phyloP scores from a whole-genome alignment of 2,329 filamentous ascomycete genomes.

The Trichoderma sp. region DNA sequence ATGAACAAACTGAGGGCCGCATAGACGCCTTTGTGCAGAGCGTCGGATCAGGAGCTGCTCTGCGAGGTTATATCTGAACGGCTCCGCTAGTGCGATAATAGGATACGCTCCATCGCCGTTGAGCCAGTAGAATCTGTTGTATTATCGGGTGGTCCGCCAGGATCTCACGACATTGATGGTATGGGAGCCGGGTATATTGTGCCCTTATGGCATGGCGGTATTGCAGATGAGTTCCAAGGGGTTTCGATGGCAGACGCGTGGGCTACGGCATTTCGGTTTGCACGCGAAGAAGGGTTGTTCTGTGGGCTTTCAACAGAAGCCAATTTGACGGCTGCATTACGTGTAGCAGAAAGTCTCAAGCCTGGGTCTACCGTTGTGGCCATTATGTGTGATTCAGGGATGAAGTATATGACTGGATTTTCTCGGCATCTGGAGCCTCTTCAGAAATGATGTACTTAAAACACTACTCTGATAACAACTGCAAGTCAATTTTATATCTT shows the following conservation, averaged over 20 bases:
- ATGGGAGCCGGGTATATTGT: conserved; percentile 11
- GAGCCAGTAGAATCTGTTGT: conserved; percentile 12
- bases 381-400: conserved; percentile 12
- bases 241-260: conserved; percentile 2
- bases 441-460: neutral
- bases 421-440: neutral
- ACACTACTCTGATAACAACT: neutral
- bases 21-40: conserved; percentile 8
- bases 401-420: conserved; percentile 10
- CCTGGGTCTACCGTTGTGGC: conserved; percentile 9
- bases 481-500: neutral
- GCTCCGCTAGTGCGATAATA: neutral
- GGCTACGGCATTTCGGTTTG: neutral
- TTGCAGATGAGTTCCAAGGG: conserved; percentile 1
- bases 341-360: neutral
- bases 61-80: conserved; percentile 14
- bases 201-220: conserved; percentile 3
- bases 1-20: neutral
- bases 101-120: neutral
- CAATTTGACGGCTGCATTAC: conserved; percentile 3
- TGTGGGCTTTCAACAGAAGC: conserved; percentile 8
- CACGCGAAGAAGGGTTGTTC: conserved; percentile 6
- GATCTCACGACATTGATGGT: conserved; percentile 9
- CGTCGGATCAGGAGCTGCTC: neutral
- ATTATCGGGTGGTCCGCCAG: conserved; percentile 1